These are phyloP conservation scores for Exidia glandulosa DNA, from an alignment of 768 basidiomycete species.

Conservation along the genomic window DNA sequence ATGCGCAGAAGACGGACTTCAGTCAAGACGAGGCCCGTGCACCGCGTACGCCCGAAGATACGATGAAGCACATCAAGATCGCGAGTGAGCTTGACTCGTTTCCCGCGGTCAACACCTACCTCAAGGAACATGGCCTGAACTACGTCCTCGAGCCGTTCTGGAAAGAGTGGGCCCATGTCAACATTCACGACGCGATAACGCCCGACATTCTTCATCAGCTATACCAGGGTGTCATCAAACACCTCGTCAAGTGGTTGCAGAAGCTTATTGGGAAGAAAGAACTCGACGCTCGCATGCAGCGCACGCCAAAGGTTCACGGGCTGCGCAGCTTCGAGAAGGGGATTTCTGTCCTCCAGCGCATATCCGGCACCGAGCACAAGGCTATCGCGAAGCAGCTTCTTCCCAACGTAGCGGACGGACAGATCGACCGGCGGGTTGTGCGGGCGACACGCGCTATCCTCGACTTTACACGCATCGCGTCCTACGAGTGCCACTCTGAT, in stretches of 20 bases:
- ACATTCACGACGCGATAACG: conserved; percentile 14
- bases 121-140: too few species aligned
- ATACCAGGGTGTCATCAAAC: conserved; percentile 24
- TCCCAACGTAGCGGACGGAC: conserved; percentile 7
- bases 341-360: conserved; percentile 19
- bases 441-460: conserved; percentile 11
- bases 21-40: too few species aligned
- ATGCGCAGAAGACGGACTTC: too few species aligned
- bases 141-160: too few species aligned
- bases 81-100: too few species aligned
- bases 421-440: too few species aligned
- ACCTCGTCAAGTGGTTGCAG: conserved; percentile 22
- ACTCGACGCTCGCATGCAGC: conserved; percentile 23
- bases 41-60: too few species aligned
- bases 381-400: conserved; percentile 25
- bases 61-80: too few species aligned
- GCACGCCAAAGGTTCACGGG: conserved; percentile 25
- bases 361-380: too few species aligned
- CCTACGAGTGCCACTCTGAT: conserved; percentile 11
- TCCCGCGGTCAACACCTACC: too few species aligned
- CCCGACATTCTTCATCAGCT: conserved; percentile 27
- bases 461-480: conserved; percentile 17
- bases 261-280: conserved; percentile 17
- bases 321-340: conserved; percentile 25
- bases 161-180: too few species aligned